Evolutionary conservation across 768 basidiomycete species (phyloP), one percentile per base, ranked within the genome.

Genomic region (Suillus subluteus): DNA sequence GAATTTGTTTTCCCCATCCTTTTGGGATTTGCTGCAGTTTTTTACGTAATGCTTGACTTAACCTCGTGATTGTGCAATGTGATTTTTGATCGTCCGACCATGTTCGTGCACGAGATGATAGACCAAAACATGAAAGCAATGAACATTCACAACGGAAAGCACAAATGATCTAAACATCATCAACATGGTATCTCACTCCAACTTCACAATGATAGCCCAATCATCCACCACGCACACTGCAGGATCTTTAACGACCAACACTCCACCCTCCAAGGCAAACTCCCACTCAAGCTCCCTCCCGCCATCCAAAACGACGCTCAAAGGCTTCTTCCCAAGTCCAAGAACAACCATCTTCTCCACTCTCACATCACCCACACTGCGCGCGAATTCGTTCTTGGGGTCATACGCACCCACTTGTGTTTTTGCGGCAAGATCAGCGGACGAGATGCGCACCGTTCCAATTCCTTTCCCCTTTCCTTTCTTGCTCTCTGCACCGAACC

Each of bases 311-410:
- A 80, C 86, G 37, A 96, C 88, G 58, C 79, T 83, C 56, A 74
- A 80, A 4, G 96, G 96, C 75, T 85, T 87, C 38, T 66, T 73
- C 26, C 78, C 74, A 66, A 97, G 78, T 2, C 97, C 97, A 6
- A 95, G 77, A 4, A 98, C 82, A 56, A 96, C 83, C 30, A 99
- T 75, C 77, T 88, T 88, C 78, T 97, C 95, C 18, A 98, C 88
- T 58, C 90, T 81, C 66, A 98, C 95, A 6, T 58, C 69, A 55
- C 74, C 82, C 40, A 98, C 82, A 64, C 75, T 84, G 77, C 83
- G 80, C 64, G 90, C 92, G 79, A 88, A 98, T 23, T 77, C 80
- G 75, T 98, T 98, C n/a, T 4, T 12, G 11, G 21, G n/a, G 4
- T 48, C 48, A 90, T 88, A 92, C 30, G 71, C 75, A 16, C 79